Conservation (phyloP, 148 eudicot species). For the Vaccinium macrocarpon region DNA sequence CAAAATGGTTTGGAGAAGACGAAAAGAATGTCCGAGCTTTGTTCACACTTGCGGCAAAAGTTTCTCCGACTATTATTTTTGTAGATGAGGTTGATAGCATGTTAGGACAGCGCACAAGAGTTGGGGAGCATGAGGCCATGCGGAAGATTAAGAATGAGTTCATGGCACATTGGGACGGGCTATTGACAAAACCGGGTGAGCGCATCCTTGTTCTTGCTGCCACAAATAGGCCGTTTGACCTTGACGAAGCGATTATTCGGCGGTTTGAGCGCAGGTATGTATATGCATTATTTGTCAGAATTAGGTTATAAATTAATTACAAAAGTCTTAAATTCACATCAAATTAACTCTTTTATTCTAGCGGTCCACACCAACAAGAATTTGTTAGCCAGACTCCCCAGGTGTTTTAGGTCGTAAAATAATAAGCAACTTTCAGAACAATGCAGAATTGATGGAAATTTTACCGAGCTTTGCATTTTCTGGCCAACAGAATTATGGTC, state of each 20-base stretch:
- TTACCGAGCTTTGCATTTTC: slow-evolving; percentile 12
- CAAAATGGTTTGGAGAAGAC: slow-evolving; percentile 98
- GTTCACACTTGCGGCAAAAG: slow-evolving; percentile 91
- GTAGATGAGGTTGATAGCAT: slow-evolving; percentile 96
- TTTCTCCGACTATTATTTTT: slow-evolving; percentile 79
- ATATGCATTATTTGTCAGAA: not conserved
- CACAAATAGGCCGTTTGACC: slow-evolving; percentile 91
- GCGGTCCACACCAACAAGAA: not conserved
- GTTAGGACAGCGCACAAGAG: slow-evolving; percentile 90
- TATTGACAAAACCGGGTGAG: slow-evolving; percentile 76
- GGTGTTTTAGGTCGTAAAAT: not conserved
- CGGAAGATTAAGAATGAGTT: slow-evolving; percentile 92
- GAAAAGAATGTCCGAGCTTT: slow-evolving; percentile 91
- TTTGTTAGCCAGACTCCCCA: not conserved
- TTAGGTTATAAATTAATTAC: not conserved
- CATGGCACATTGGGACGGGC: slow-evolving; percentile 97
- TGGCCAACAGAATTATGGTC: slow-evolving; percentile 72
- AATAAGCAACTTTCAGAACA: not conserved
- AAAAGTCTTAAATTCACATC: not conserved
- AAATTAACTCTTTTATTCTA: not conserved
- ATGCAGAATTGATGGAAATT: not conserved
- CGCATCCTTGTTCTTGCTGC: slow-evolving; percentile 95
- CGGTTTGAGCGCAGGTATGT: slow-evolving; percentile 90
- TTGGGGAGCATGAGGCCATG: slow-evolving; percentile 97
- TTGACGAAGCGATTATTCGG: slow-evolving; percentile 92